Evolutionary conservation across 352 stramenopile genomes (phyloP), one percentile per base, ranked within the genome.

Genomic region (Plasmopara halstedii): DNA sequence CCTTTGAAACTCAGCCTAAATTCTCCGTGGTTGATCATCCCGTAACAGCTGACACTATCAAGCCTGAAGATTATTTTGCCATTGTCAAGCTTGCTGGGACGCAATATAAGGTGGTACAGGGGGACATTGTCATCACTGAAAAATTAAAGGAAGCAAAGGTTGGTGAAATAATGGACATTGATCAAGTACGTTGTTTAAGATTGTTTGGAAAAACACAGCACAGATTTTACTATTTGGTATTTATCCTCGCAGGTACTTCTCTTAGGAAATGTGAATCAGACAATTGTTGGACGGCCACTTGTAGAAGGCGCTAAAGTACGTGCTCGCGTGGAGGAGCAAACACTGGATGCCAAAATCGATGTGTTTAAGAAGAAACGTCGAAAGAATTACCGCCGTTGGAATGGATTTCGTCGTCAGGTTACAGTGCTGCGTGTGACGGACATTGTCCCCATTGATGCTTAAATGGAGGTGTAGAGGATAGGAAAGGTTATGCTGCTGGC

Each of bases 291-390:
- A 4, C 73, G 61, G 20, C 81, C 81, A 37, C 51, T 93, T 2
- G 63, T 93, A 25, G 62, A 69, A 0, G 81, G 79, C 36, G 81
- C 81, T 40, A 67, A 80, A 25, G 81, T 93, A 45, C 73, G 76
- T 39, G 81, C 76, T 10, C 79, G 78, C 32, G 81, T 93, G 45
- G 81, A 93, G 53, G 81, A 93, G 58, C 81, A 93, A 64, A 93
- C 81, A 33, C 55, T 93, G 34, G 81, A 93, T 53, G 73, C 77
- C 42, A 93, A 93, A 59, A 88, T 93, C 43, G 79, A 90, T 58
- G 80, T 93, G 48, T 93, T 93, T 65, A 93, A 93, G 70, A 93
- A 93, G 70, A 90, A 90, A 50, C 78, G 81, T 53, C 71, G 81
- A 84, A 93, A 93, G 70, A 90, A 88, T 61, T 93, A 93, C 61